Conservation (phyloP, 139 green algal species). For the Desmodesmus armatus region DNA sequence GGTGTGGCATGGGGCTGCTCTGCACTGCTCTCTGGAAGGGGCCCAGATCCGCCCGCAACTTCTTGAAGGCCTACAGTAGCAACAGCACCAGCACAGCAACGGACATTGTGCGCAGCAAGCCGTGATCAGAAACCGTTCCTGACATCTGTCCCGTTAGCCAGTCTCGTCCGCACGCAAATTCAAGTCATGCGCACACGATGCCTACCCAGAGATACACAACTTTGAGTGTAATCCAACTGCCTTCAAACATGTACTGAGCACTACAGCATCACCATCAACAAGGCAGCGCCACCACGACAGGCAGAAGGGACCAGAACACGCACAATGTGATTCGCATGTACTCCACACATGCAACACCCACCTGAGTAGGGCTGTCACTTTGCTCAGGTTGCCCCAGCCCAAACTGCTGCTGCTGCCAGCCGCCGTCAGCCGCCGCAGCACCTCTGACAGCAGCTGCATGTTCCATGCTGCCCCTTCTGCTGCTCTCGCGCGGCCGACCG, state of each 20-base stretch:
- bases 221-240: too few species aligned
- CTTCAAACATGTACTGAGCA: too few species aligned
- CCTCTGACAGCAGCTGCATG: too few species aligned
- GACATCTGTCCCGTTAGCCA: too few species aligned
- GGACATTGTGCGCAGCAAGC: not conserved
- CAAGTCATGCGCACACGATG: too few species aligned
- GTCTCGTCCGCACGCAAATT: too few species aligned
- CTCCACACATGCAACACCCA: not conserved
- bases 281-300: not conserved
- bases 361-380: constrained; percentile 39
- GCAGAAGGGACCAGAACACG: not conserved
- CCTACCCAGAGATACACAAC: too few species aligned
- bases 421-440: not conserved
- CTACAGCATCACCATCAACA: not conserved
- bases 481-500: not conserved
- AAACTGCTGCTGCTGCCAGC: constrained; percentile 21
- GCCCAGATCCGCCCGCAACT: constrained; percentile 14
- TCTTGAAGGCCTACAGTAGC: constrained; percentile 24
- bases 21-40: too few species aligned
- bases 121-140: too few species aligned
- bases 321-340: not conserved
- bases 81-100: not conserved
- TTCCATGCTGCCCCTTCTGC: constrained; percentile 21
- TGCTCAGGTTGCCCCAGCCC: not conserved
- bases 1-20: too few species aligned